Percentiles rank a stretch among this genome's conserved stretches.
phyloP scores from a whole-genome alignment of 2,329 filamentous ascomycete genomes.

The Mycocentrospora acerina region DNA sequence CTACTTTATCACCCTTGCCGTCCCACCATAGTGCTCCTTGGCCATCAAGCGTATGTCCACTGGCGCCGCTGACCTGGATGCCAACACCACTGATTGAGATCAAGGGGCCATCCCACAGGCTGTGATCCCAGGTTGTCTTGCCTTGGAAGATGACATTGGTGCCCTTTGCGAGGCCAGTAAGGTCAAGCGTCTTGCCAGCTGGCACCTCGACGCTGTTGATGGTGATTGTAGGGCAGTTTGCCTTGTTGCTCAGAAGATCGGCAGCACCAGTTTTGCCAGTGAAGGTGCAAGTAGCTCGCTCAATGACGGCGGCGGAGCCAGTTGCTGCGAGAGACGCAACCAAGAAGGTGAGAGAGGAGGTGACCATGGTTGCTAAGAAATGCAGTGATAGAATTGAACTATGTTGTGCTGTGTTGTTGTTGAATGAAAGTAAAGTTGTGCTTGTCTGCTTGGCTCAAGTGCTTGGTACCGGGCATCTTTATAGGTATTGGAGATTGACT shows the following conservation, averaged over 20 bases:
- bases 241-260: slow-evolving; percentile 50
- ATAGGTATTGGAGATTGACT: too few species aligned
- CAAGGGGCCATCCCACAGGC: slow-evolving; percentile 65
- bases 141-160: slow-evolving; percentile 64
- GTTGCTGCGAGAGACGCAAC: slow-evolving; percentile 21
- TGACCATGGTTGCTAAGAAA: slow-evolving; percentile 11
- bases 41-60: slow-evolving; percentile 57
- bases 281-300: slow-evolving; percentile 53
- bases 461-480: slow-evolving; percentile 13
- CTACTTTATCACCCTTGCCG: slow-evolving; percentile 47
- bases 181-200: slow-evolving; percentile 58
- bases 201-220: slow-evolving; percentile 58
- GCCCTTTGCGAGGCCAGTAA: slow-evolving; percentile 54
- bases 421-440: slow-evolving; percentile 2
- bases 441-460: slow-evolving; percentile 16
- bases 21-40: slow-evolving; percentile 57
- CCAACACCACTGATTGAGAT: slow-evolving; percentile 59
- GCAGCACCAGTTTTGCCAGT: slow-evolving; percentile 47
- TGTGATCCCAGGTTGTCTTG: slow-evolving; percentile 65
- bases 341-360: slow-evolving; percentile 14
- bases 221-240: slow-evolving; percentile 56
- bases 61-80: slow-evolving; percentile 61
- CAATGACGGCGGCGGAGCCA: slow-evolving; percentile 14
- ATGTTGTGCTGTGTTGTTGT: too few species aligned
- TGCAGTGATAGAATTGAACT: too few species aligned